These are phyloP conservation scores for Sanghuangporus baumii DNA, from an alignment of 1,284 basidiomycete species.

Conservation along the genomic window DNA sequence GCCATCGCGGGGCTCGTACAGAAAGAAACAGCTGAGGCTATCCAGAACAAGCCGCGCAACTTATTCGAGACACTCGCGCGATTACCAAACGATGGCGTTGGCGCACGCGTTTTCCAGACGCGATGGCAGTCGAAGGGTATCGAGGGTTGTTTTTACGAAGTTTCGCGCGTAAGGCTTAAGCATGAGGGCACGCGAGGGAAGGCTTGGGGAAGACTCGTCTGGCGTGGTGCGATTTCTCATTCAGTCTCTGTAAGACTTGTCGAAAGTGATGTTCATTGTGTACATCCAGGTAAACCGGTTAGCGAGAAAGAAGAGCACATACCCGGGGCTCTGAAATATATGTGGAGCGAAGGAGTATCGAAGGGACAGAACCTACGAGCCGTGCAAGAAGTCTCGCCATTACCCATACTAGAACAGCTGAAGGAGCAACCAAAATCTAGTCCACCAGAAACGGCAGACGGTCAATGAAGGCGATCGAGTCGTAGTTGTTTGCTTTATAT, in stretches of 20 bases:
- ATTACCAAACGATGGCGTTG: slow-evolving; percentile 59
- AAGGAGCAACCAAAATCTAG: not conserved
- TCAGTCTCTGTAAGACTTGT: not conserved
- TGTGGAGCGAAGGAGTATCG: slow-evolving; percentile 28
- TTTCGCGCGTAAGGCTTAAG: slow-evolving; percentile 65
- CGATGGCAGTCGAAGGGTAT: slow-evolving; percentile 71
- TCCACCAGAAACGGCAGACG: not conserved
- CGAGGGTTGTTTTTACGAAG: slow-evolving; percentile 60
- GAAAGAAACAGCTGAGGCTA: slow-evolving; percentile 18
- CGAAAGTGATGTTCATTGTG: not conserved
- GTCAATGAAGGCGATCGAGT: not conserved
- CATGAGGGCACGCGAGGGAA: slow-evolving; percentile 67
- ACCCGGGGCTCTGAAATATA: slow-evolving; percentile 35
- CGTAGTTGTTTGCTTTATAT: not conserved
- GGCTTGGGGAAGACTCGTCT: slow-evolving; percentile 70
- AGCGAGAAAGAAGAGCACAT: slow-evolving; percentile 31
- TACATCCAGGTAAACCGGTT: slow-evolving; percentile 30
- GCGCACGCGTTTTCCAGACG: slow-evolving; percentile 59
- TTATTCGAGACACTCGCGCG: slow-evolving; percentile 68
- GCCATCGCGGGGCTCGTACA: slow-evolving; percentile 10
- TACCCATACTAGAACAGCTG: not conserved
- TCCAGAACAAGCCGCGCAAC: slow-evolving; percentile 48
- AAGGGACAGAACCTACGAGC: slow-evolving; percentile 3
- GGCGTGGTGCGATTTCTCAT: slow-evolving; percentile 55
- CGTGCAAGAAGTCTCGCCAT: slow-evolving; percentile 7